Evolutionary conservation across 179 eudicot genomes (phyloP).

Genomic region (Silene noctiflora): DNA sequence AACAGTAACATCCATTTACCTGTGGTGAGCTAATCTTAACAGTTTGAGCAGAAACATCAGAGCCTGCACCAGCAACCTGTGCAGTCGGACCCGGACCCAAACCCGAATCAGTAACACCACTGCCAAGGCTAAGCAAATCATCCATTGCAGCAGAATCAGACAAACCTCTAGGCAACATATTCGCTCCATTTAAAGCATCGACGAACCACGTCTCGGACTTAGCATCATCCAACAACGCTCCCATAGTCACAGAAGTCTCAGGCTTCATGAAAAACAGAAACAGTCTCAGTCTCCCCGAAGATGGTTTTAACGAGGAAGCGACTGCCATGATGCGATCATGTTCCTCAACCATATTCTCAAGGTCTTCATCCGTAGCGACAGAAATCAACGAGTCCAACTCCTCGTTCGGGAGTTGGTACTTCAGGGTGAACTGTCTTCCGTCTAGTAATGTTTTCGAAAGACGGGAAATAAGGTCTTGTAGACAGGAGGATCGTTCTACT

Average conservation of each 20-base stretch:
- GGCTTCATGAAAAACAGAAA: slow-evolving; percentile 48
- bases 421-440: slow-evolving; percentile 41
- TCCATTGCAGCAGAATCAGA: slow-evolving; percentile 62
- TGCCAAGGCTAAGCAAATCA: slow-evolving; percentile 60
- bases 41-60: slow-evolving; percentile 40
- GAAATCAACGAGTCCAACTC: slow-evolving; percentile 78
- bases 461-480: slow-evolving; percentile 42
- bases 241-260: slow-evolving; percentile 41
- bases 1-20: slow-evolving; percentile 22
- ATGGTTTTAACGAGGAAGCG: slow-evolving; percentile 17
- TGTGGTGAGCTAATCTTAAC: slow-evolving; percentile 33
- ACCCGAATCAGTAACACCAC: slow-evolving; percentile 21
- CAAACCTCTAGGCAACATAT: slow-evolving; percentile 35
- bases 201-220: slow-evolving; percentile 76
- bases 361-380: slow-evolving; percentile 65
- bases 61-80: slow-evolving; percentile 46
- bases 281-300: slow-evolving; percentile 41
- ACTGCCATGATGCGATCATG: slow-evolving; percentile 35
- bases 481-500: slow-evolving; percentile 40
- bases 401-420: slow-evolving; percentile 74
- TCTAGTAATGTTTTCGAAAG: slow-evolving; percentile 59
- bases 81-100: not conserved
- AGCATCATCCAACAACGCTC: slow-evolving; percentile 52
- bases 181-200: slow-evolving; percentile 57
- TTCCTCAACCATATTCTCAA: slow-evolving; percentile 70